These are phyloP conservation scores for Hymenoscyphus linearis DNA, from an alignment of 2,329 filamentous ascomycete species.

Conservation along the genomic window DNA sequence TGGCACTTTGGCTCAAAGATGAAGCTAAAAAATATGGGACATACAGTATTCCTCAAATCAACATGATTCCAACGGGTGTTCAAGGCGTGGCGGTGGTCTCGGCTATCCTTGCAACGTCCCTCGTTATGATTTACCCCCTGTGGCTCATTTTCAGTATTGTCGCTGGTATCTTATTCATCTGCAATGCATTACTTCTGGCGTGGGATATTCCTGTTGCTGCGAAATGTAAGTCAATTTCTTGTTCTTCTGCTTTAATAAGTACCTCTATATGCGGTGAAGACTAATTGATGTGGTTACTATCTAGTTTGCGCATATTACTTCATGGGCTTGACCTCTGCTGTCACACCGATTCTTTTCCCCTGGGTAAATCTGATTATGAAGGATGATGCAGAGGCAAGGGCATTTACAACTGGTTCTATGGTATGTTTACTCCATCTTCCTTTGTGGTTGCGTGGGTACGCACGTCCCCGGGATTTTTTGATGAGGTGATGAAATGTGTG, in stretches of 20 bases:
- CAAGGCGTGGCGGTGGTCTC: neutral
- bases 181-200: neutral
- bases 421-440: conserved; percentile 6
- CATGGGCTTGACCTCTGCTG: conserved; percentile 25
- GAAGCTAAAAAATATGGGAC: neutral
- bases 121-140: neutral
- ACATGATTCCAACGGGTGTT: neutral
- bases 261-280: neutral
- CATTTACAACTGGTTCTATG: conserved; percentile 34
- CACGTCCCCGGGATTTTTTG: too few relatives aligned
- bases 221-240: neutral
- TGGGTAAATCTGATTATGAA: conserved; percentile 29
- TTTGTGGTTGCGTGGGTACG: too few relatives aligned
- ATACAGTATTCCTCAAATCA: neutral
- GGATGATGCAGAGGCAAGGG: conserved; percentile 28
- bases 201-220: neutral
- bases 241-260: too few relatives aligned
- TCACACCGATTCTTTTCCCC: conserved; percentile 28
- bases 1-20: neutral
- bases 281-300: neutral
- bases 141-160: neutral
- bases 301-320: conserved; percentile 24
- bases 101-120: neutral
- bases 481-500: too few relatives aligned
- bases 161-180: neutral